These are phyloP conservation scores for Thermothielavioides terrestris DNA, from an alignment of 495 filamentous ascomycete species.

Conservation along the genomic window DNA sequence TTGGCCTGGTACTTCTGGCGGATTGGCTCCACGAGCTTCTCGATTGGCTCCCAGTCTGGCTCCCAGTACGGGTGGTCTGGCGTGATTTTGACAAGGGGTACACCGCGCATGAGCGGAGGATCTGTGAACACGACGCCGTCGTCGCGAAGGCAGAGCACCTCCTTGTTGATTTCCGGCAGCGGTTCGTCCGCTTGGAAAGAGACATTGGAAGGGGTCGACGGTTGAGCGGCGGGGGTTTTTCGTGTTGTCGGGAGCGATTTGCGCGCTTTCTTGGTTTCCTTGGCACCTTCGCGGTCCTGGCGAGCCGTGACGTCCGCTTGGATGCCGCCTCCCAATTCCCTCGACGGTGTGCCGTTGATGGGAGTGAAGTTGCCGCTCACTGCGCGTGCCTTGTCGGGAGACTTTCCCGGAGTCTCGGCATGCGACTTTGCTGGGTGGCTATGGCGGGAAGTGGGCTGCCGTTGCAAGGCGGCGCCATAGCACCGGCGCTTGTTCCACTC, in stretches of 20 bases:
- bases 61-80: constrained; percentile 40
- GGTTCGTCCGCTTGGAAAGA: not conserved
- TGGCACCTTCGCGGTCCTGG: not conserved
- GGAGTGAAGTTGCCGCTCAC: constrained; percentile 18
- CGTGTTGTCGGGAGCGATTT: constrained; percentile 19
- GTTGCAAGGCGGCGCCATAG: constrained; percentile 2
- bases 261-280: constrained; percentile 6
- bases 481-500: constrained; percentile 27
- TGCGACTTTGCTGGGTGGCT: not conserved
- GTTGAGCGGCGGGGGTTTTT: constrained; percentile 1
- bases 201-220: not conserved
- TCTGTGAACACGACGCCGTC: constrained; percentile 32
- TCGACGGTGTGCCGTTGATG: constrained; percentile 14
- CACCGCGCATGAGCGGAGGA: constrained; percentile 35
- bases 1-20: constrained; percentile 32
- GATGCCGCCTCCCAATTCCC: no score
- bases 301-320: no score
- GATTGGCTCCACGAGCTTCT: constrained; percentile 21
- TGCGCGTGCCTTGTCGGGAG: not conserved
- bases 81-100: constrained; percentile 38
- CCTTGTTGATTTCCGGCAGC: constrained; percentile 32
- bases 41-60: constrained; percentile 31
- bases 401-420: not conserved
- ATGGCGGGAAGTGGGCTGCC: not conserved
- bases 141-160: constrained; percentile 28